Percentiles rank a stretch among this genome's conserved stretches.
Conservation (phyloP, 306 rosid genomes). For the Canavalia gladiata region DNA sequence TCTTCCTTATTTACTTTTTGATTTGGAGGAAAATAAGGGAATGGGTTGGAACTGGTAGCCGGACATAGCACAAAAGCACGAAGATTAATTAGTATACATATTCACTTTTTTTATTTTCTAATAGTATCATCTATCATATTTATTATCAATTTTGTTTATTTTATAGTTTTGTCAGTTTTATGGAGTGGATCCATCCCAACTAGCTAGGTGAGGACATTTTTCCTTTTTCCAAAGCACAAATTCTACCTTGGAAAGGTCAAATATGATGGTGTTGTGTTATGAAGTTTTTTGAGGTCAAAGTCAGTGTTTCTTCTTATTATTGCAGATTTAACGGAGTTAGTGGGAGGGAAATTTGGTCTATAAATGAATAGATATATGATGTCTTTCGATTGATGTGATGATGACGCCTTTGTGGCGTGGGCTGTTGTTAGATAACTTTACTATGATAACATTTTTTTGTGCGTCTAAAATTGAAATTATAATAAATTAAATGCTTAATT, state of each 20-base stretch:
- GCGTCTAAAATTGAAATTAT: not conserved
- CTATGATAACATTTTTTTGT: not conserved
- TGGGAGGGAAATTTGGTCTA: slow-evolving; percentile 15
- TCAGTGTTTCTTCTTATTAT: not conserved
- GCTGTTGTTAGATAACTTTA: not conserved
- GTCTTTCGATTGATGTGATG: slow-evolving; percentile 24
- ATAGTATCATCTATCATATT: no score
- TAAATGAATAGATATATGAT: not conserved
- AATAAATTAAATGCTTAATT: not conserved
- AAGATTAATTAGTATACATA: not conserved
- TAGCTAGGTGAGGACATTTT: no score
- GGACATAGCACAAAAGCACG: not conserved
- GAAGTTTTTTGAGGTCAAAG: slow-evolving; percentile 35
- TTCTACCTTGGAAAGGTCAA: slow-evolving; percentile 2
- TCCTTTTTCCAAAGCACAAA: not conserved
- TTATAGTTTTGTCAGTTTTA: no score
- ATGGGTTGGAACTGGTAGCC: not conserved
- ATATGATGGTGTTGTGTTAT: not conserved
- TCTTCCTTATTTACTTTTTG: no score
- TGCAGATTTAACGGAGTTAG: slow-evolving; percentile 30
- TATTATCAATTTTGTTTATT: no score
- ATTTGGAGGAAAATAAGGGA: no score
- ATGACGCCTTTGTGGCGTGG: slow-evolving; percentile 34
- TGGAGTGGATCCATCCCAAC: no score
- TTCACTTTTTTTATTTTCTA: no score